These are phyloP conservation scores for Phytopythium litorale DNA, from an alignment of 352 stramenopile genomes.

Conservation along the genomic window DNA sequence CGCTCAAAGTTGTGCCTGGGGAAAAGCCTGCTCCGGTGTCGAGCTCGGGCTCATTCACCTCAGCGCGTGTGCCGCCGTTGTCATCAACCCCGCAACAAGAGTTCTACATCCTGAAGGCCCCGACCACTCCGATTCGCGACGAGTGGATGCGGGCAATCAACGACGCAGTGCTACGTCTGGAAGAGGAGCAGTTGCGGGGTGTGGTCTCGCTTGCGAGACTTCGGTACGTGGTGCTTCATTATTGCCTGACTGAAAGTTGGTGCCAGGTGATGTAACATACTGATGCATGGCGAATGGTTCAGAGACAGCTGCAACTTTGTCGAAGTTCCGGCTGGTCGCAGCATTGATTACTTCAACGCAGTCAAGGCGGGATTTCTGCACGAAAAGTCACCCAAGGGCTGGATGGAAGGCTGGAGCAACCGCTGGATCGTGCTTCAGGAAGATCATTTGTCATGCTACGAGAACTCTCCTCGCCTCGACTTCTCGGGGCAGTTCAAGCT, in stretches of 20 bases:
- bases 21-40: conserved; percentile 19
- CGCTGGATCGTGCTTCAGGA: conserved; percentile 83
- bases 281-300: conserved; percentile 10
- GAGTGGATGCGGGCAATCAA: conserved; percentile 70
- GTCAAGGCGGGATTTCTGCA: conserved; percentile 69
- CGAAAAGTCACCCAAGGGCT: conserved; percentile 69
- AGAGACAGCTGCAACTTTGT: conserved; percentile 37
- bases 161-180: conserved; percentile 21
- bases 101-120: conserved; percentile 57
- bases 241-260: neutral
- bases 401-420: conserved; percentile 82
- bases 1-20: conserved; percentile 60
- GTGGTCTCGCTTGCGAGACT: neutral
- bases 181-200: neutral
- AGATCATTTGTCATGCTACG: conserved; percentile 69
- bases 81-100: conserved; percentile 19
- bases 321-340: conserved; percentile 51
- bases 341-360: conserved; percentile 78
- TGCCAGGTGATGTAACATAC: neutral
- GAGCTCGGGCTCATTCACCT: conserved; percentile 8
- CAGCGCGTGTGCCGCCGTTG: conserved; percentile 9
- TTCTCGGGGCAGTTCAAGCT: conserved; percentile 73
- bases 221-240: neutral
- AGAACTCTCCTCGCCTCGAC: conserved; percentile 73
- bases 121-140: conserved; percentile 57